Evolutionary conservation across 306 rosid species (phyloP).

Genomic region (Prunus mongolica): DNA sequence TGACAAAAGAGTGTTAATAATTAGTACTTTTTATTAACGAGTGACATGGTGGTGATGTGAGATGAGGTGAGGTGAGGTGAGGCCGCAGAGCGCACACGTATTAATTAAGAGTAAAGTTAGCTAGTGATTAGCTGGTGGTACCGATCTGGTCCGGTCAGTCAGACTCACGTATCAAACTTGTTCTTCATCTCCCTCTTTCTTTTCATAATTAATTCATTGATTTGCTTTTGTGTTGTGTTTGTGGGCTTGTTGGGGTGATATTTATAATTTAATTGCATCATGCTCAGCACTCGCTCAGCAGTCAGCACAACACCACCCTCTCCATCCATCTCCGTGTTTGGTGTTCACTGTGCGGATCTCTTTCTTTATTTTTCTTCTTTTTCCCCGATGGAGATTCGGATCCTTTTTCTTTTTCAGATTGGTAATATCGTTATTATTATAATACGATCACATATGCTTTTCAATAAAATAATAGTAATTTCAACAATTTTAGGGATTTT

Average conservation of each 20-base stretch:
- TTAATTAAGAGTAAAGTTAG: background rate
- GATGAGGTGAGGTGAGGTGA: background rate
- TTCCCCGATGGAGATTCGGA: background rate
- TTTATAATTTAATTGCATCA: background rate
- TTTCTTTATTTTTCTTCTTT: background rate
- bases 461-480: no score
- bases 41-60: background rate
- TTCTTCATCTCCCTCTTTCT: no score
- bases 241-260: background rate
- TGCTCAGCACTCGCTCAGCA: background rate
- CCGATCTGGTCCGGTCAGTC: no score
- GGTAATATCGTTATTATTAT: no score
- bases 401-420: background rate
- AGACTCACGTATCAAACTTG: no score
- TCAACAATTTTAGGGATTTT: no score
- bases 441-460: no score
- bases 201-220: background rate
- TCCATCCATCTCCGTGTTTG: background rate
- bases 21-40: background rate
- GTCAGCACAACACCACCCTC: background rate
- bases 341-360: background rate
- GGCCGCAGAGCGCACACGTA: background rate
- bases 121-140: constrained; percentile 17
- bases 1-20: background rate
- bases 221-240: background rate